phyloP scores from a whole-genome alignment of 805 yeast genomes.

The Metschnikowia matae region DNA sequence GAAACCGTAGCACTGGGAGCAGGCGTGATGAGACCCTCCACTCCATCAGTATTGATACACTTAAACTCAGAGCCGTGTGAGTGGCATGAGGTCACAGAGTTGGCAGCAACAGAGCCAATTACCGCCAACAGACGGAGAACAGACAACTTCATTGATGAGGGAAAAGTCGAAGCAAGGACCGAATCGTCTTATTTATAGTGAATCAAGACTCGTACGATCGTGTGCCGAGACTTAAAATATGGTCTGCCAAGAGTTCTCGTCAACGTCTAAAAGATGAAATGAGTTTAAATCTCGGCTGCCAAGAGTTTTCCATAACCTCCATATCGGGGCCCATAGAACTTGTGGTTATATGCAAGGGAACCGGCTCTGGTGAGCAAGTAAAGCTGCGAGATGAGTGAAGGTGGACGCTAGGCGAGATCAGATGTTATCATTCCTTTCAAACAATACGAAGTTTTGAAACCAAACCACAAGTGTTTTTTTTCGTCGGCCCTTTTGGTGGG shows the following conservation, averaged over 20 bases:
- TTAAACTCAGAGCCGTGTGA: background rate
- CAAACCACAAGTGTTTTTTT: no score
- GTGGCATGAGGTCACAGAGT: slow-evolving; percentile 6
- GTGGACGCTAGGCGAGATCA: no score
- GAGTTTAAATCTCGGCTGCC: background rate
- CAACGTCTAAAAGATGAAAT: background rate
- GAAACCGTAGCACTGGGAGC: background rate
- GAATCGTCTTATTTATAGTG: no score
- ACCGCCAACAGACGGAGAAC: background rate
- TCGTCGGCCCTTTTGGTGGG: no score
- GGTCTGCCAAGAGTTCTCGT: background rate
- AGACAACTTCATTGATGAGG: background rate
- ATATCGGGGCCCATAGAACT: background rate
- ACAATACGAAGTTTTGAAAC: no score
- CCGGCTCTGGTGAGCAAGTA: no score
- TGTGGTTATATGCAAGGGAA: background rate
- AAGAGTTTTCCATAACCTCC: background rate
- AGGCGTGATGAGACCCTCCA: slow-evolving; percentile 3
- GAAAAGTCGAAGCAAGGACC: no score
- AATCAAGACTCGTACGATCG: no score
- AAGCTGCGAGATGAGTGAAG: no score
- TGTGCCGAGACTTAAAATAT: background rate
- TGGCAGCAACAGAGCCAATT: background rate
- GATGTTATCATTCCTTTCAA: no score
- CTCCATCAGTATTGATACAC: slow-evolving; percentile 5